phyloP scores from a whole-genome alignment of 495 filamentous ascomycete species.

The Neurospora tetrasperma region DNA sequence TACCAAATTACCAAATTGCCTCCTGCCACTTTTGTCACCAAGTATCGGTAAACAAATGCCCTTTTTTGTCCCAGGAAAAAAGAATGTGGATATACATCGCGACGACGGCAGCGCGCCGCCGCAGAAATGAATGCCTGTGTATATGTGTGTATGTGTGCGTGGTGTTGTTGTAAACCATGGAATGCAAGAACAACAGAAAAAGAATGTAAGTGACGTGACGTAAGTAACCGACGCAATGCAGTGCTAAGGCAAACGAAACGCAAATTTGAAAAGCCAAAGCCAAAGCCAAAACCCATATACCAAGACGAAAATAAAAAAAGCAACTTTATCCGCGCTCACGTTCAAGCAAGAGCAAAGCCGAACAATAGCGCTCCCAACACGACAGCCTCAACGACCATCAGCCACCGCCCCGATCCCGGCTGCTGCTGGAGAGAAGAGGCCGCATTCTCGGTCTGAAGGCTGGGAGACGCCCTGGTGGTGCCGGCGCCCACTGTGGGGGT shows the following conservation, averaged over 20 bases:
- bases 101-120: not conserved
- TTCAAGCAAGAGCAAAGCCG: not conserved
- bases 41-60: not conserved
- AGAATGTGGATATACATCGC: not conserved
- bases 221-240: not conserved
- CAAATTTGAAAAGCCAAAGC: not conserved
- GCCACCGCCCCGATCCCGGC: not conserved
- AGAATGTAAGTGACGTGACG: conserved; percentile 1
- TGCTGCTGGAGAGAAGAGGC: conserved; percentile 9
- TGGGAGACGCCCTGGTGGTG: conserved; percentile 14
- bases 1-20: not conserved
- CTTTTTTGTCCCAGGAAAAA: not conserved
- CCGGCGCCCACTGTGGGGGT: conserved; percentile 3
- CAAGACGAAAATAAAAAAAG: not conserved
- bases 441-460: conserved; percentile 30
- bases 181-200: not conserved
- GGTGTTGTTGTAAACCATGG: not conserved
- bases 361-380: conserved; percentile 19
- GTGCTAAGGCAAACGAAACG: not conserved
- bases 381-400: conserved; percentile 16
- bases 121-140: not conserved
- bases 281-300: not conserved
- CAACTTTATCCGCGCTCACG: not conserved
- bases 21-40: not conserved
- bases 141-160: not conserved